Evolutionary conservation across 1,284 basidiomycete genomes (phyloP).

Genomic region (Cystobasidium sp.): DNA sequence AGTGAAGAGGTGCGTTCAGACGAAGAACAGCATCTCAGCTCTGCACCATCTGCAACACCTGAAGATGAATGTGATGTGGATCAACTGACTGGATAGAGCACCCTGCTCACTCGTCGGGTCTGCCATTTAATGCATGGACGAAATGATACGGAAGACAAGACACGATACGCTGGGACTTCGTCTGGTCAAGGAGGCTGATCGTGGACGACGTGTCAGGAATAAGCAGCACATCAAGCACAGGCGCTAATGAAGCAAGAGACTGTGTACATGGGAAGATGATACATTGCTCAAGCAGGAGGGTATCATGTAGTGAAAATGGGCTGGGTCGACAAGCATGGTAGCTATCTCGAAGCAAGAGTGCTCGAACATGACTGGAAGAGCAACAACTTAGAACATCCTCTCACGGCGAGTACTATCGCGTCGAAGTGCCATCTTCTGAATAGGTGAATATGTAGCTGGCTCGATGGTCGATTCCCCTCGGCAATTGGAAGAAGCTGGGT

Average conservation of each 20-base stretch:
- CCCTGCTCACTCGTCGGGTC: no score
- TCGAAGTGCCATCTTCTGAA: constrained; percentile 7
- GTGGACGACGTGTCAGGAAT: no score
- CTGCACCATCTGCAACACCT: constrained; percentile 3
- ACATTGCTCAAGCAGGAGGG: not conserved
- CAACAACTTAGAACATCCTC: not conserved
- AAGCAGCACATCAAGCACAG: no score
- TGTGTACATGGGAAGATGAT: no score
- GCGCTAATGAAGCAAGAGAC: no score
- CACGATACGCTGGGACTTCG: no score
- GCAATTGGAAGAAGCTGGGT: constrained; percentile 59
- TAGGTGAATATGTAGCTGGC: constrained; percentile 32
- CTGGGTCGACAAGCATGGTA: not conserved
- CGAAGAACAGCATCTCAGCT: not conserved
- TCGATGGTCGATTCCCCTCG: constrained; percentile 59
- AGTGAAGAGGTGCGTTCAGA: not conserved
- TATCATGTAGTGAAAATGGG: not conserved
- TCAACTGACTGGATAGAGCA: no score
- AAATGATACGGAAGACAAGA: not conserved
- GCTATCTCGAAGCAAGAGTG: not conserved
- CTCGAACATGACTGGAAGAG: no score
- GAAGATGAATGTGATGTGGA: no score
- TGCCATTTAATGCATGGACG: not conserved
- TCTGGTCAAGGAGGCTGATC: no score
- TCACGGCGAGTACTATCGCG: not conserved